Evolutionary conservation across 805 yeast genomes (phyloP).

Genomic region (Isabelozyma pseudorhagii): DNA sequence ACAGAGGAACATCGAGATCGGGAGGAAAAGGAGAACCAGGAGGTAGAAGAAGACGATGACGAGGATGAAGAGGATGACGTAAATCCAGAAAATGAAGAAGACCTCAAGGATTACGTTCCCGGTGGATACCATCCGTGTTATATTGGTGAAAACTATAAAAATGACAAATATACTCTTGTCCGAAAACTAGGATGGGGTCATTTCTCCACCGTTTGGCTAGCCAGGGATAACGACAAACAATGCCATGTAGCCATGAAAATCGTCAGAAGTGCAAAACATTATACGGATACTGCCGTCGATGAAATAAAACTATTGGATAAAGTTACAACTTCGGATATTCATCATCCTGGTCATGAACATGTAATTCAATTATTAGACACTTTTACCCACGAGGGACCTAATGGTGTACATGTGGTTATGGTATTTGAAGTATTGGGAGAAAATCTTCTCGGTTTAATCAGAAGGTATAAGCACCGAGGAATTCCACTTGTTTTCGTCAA

Average conservation of each 20-base stretch:
- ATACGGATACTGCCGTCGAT: slow-evolving; percentile 91
- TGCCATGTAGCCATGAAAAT: slow-evolving; percentile 91
- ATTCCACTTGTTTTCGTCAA: slow-evolving; percentile 75
- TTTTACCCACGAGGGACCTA: slow-evolving; percentile 83
- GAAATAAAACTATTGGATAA: slow-evolving; percentile 79
- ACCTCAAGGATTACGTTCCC: slow-evolving; percentile 74
- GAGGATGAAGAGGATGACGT: slow-evolving; percentile 23
- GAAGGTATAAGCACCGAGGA: slow-evolving; percentile 73
- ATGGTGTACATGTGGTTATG: slow-evolving; percentile 94
- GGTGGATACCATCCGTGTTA: slow-evolving; percentile 97
- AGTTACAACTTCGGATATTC: slow-evolving; percentile 57
- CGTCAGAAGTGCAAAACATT: slow-evolving; percentile 86
- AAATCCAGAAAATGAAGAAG: slow-evolving; percentile 70
- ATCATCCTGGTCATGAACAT: slow-evolving; percentile 78
- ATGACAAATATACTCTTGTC: slow-evolving; percentile 71
- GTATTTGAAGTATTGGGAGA: slow-evolving; percentile 97
- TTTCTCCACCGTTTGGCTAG: slow-evolving; percentile 94
- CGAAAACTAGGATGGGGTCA: slow-evolving; percentile 99
- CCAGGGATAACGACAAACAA: slow-evolving; percentile 52
- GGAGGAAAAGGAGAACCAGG: slow-evolving; percentile 3
- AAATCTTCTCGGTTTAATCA: slow-evolving; percentile 78
- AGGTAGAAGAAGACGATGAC: slow-evolving; percentile 21
- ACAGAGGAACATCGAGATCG: slow-evolving; percentile 8
- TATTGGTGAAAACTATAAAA: slow-evolving; percentile 80
- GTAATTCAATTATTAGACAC: slow-evolving; percentile 79